Percentiles rank a stretch among this genome's conserved stretches.
phyloP scores from a whole-genome alignment of 1,284 basidiomycete species.

The Cryptococcus deneoformans region DNA sequence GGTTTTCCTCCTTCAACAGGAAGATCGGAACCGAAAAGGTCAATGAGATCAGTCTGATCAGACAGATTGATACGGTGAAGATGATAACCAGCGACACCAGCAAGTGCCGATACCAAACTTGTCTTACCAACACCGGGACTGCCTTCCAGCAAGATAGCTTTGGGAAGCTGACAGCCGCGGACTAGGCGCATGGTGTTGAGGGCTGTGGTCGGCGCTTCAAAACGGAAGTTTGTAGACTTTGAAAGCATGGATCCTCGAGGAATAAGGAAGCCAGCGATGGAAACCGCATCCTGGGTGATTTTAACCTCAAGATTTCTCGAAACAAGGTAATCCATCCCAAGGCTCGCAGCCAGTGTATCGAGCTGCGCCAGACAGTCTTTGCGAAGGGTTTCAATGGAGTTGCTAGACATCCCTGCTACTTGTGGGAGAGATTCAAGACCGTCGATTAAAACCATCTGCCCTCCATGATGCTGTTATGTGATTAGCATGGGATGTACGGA shows the following conservation, averaged over 20 bases:
- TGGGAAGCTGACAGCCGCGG: constrained; percentile 83
- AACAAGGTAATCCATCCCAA: constrained; percentile 11
- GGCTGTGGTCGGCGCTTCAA: constrained; percentile 83
- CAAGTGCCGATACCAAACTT: constrained; percentile 84
- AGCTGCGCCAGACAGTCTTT: constrained; percentile 38
- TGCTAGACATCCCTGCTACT: constrained; percentile 48
- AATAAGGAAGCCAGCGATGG: constrained; percentile 75
- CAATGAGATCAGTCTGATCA: constrained; percentile 96
- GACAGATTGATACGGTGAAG: constrained; percentile 98
- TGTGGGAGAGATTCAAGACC: constrained; percentile 76
- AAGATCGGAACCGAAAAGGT: constrained; percentile 95
- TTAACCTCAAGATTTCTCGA: constrained; percentile 16
- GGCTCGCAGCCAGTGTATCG: constrained; percentile 16
- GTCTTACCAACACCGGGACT: constrained; percentile 99
- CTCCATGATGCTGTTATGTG: constrained; percentile 71
- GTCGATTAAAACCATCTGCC: constrained; percentile 80
- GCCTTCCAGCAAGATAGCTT: constrained; percentile 93
- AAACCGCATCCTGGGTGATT: constrained; percentile 47
- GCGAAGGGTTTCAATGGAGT: constrained; percentile 36
- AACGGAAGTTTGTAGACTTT: constrained; percentile 60
- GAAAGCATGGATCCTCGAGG: constrained; percentile 57
- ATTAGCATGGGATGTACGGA: neutral
- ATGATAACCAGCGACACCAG: constrained; percentile 71
- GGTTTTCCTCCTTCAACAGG: constrained; percentile 88
- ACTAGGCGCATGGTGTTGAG: constrained; percentile 87